Conservation (phyloP, 345 rosid species). For the Citrus maxima region DNA sequence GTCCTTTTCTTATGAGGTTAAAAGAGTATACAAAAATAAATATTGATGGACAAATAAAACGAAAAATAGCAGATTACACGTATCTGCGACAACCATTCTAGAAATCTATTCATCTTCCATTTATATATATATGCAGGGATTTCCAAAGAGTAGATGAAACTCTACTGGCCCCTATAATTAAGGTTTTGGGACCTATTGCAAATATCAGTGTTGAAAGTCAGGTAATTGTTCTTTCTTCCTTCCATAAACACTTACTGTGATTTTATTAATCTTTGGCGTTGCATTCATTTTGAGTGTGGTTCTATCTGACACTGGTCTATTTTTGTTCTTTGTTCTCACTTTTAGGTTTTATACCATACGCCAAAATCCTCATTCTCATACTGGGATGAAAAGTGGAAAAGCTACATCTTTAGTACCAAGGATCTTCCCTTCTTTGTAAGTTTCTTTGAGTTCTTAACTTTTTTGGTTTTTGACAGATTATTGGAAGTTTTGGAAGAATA, state of each 20-base stretch:
- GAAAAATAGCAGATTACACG: background rate
- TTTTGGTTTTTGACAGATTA: constrained; percentile 4
- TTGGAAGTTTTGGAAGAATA: background rate
- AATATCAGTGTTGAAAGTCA: constrained; percentile 91
- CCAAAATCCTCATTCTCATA: constrained; percentile 80
- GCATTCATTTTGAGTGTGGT: background rate
- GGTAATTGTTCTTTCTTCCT: constrained; percentile 33
- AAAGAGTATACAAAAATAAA: background rate
- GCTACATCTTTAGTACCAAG: constrained; percentile 60
- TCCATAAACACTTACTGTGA: background rate
- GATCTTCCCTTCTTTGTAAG: constrained; percentile 97
- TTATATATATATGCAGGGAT: constrained; percentile 55
- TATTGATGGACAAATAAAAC: background rate
- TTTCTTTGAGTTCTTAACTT: constrained; percentile 16
- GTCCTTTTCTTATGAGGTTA: background rate
- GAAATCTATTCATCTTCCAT: constrained; percentile 5
- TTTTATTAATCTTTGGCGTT: background rate
- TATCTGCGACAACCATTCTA: background rate
- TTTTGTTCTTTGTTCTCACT: constrained; percentile 8
- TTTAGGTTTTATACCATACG: constrained; percentile 84
- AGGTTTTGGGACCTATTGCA: constrained; percentile 72
- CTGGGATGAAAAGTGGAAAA: constrained; percentile 71
- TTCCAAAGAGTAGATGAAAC: constrained; percentile 61
- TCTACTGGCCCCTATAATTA: constrained; percentile 58
- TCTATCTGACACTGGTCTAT: constrained; percentile 2